Base-by-base conservation (phyloP, 257 asterid genomes). In the Nicotiana undulata region DNA sequence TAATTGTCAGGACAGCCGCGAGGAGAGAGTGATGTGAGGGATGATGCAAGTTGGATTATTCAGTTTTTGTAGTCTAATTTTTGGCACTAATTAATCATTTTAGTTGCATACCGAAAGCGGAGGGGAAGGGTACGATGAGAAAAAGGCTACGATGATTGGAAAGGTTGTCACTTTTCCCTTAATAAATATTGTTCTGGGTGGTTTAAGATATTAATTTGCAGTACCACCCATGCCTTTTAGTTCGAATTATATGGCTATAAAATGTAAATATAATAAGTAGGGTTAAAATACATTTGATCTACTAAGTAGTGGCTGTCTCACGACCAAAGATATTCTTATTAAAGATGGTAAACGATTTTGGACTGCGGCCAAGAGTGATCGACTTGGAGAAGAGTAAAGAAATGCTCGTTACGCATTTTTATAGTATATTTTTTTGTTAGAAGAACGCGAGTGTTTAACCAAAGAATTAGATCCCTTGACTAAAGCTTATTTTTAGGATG, bases 31-130 rank as follows among this genome's bases (percentile, higher is more conserved):
- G 72, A 56, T 59, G 81, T 37, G 29, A 13, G 55, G 2, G 20
- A n/a, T 77, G 81, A 77, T 46, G 59, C 74, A 77, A 59, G 81
- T 77, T 77, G 81, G 40, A 60, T 22, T 59, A 26, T 40, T 40
- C 49, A 60, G 29, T 13, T 74, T 20, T 3, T 24, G 20, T 70
- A 51, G 11, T 40, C 13, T 51, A 51, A 13, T 51, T 51, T 51
- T 51, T 51, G 56, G 13, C 56, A 13, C 5, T 51, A 51, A 15
- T 51, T 15, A 40, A 40, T 40, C 11, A 40, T 40, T 9, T 40
- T 51, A 11, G 3, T 13, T 51, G 13, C 56, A 70, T 3, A 70
- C 59, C 15, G 78, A 72, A 74, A 74, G 78, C 40, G 24, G 78
- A 24, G 15, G 40, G 24, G 26, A 24, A n/a, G n/a, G n/a, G n/a